phyloP scores from a whole-genome alignment of 1,284 basidiomycete species.

The Fistulina hepatica region DNA sequence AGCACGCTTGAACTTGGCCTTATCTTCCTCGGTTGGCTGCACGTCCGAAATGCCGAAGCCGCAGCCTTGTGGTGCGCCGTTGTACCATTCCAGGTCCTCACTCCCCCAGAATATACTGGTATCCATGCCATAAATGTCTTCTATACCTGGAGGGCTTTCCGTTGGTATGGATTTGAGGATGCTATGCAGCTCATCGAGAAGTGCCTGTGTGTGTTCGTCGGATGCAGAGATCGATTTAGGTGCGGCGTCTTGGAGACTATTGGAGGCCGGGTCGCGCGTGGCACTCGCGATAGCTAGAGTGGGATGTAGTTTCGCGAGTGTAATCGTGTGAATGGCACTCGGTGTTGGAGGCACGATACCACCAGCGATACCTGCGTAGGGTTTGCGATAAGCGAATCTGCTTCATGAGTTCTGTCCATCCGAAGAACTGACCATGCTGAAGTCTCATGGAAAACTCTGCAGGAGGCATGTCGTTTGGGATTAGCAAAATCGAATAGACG shows the following conservation, averaged over 20 bases:
- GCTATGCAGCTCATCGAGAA: constrained; percentile 42
- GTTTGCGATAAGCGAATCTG: neutral
- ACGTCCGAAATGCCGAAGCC: constrained; percentile 37
- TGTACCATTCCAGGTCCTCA: constrained; percentile 48
- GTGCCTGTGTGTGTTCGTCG: constrained; percentile 25
- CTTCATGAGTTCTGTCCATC: neutral
- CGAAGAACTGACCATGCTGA: constrained; percentile 27
- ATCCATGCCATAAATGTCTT: constrained; percentile 62
- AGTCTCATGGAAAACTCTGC: constrained; percentile 29
- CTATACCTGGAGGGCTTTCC: constrained; percentile 46
- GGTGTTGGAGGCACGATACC: constrained; percentile 64
- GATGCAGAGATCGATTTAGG: constrained; percentile 35
- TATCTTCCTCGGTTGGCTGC: constrained; percentile 46
- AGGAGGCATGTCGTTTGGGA: constrained; percentile 26
- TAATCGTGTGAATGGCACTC: constrained; percentile 41
- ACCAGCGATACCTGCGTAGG: constrained; percentile 53
- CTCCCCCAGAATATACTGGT: constrained; percentile 54
- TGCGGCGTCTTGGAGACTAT: constrained; percentile 29
- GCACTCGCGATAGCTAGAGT: constrained; percentile 37
- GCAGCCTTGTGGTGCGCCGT: constrained; percentile 52
- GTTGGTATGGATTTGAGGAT: constrained; percentile 49
- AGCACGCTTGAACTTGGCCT: constrained; percentile 52
- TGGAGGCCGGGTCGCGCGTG: constrained; percentile 37
- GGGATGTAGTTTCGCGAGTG: constrained; percentile 25
- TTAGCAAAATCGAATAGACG: too few relatives aligned